phyloP scores from a whole-genome alignment of 1,139 yeast species.

The Blastobotrys elegans region DNA sequence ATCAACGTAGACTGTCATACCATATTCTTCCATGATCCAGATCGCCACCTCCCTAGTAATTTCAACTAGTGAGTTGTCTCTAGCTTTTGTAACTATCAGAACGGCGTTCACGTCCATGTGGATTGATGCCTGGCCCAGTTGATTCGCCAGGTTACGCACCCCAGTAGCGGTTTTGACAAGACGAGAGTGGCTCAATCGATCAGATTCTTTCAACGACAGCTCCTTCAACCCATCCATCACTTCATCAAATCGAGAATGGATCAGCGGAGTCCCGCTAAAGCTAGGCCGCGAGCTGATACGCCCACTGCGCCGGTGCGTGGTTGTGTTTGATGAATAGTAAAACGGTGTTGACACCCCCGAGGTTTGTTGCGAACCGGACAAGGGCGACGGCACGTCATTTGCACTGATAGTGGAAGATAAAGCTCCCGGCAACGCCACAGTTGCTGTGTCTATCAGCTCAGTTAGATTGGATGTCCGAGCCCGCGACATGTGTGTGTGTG shows the following conservation, averaged over 20 bases:
- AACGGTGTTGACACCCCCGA: slow-evolving; percentile 6
- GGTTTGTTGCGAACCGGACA: too few species aligned
- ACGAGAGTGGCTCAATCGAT: not conserved
- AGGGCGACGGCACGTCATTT: too few species aligned
- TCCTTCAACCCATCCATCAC: slow-evolving; percentile 25
- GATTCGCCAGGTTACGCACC: slow-evolving; percentile 72
- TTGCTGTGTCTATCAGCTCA: not conserved
- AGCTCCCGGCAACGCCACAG: too few species aligned
- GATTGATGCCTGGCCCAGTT: slow-evolving; percentile 67
- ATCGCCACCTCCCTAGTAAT: slow-evolving; percentile 73
- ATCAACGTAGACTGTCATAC: slow-evolving; percentile 67
- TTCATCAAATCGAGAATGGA: slow-evolving; percentile 27
- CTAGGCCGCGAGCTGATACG: slow-evolving; percentile 7
- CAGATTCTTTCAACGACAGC: slow-evolving; percentile 17
- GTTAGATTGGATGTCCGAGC: not conserved
- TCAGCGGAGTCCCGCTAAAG: slow-evolving; percentile 15
- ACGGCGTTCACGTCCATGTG: slow-evolving; percentile 64
- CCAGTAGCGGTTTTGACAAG: slow-evolving; percentile 76
- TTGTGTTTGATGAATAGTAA: not conserved
- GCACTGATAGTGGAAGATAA: too few species aligned
- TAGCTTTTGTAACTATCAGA: slow-evolving; percentile 79
- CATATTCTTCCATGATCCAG: slow-evolving; percentile 52
- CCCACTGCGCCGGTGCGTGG: not conserved
- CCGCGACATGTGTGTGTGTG: too few species aligned
- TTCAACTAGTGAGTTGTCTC: slow-evolving; percentile 70